phyloP scores from a whole-genome alignment of 202 grass and related monocot species.

The Zizania palustris region DNA sequence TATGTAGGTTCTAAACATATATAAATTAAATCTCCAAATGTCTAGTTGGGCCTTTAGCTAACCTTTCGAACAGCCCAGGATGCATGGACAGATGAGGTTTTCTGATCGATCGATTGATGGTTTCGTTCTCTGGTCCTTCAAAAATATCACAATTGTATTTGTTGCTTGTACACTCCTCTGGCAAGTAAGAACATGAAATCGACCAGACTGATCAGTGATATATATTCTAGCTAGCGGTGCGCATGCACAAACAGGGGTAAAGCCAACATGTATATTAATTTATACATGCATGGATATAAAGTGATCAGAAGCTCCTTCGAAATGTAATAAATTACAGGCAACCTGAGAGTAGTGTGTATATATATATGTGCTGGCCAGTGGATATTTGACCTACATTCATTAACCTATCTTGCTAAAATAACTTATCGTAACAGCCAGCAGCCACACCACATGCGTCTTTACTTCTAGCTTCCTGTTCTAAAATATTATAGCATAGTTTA shows the following conservation, averaged over 20 bases:
- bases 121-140: no score
- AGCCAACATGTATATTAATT: neutral
- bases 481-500: no score
- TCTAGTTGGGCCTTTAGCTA: no score
- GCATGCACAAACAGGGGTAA: neutral
- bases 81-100: no score
- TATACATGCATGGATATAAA: neutral
- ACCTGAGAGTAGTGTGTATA: no score
- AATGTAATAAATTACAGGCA: neutral
- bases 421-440: neutral
- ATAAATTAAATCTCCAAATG: no score
- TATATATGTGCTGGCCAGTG: neutral
- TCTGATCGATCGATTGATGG: no score
- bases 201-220: neutral
- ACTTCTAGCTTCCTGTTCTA: no score
- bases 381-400: neutral
- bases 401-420: neutral
- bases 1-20: no score
- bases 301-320: neutral
- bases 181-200: neutral
- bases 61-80: no score
- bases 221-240: neutral
- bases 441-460: neutral
- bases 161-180: constrained; percentile 1
- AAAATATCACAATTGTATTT: neutral